Evolutionary conservation across 495 filamentous ascomycete genomes (phyloP).

Genomic region (Entonaema liquescens): DNA sequence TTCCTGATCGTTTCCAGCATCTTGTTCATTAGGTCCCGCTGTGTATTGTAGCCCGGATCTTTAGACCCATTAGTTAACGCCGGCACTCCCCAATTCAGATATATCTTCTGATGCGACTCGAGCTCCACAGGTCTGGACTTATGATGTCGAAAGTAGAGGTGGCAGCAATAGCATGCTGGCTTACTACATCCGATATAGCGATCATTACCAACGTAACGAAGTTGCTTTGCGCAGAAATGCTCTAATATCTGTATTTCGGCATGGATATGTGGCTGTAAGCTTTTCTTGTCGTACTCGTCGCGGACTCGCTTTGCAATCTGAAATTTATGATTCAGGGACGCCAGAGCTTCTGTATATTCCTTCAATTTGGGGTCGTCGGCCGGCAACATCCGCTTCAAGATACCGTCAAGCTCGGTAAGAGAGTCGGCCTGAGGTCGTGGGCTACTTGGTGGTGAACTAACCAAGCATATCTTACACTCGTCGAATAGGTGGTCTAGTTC

Average conservation of each 20-base stretch:
- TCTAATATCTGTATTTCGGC: constrained; percentile 48
- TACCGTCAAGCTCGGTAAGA: constrained; percentile 18
- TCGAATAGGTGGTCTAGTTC: constrained; percentile 17
- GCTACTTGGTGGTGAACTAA: background rate
- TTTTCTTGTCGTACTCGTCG: constrained; percentile 42
- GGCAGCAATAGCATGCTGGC: constrained; percentile 51
- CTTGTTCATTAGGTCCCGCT: constrained; percentile 24
- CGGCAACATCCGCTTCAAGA: constrained; percentile 29
- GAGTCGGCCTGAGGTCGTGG: constrained; percentile 17
- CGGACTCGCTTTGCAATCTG: constrained; percentile 37
- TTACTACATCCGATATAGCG: constrained; percentile 52
- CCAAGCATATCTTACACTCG: constrained; percentile 6
- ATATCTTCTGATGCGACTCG: constrained; percentile 46
- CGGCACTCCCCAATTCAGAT: constrained; percentile 48
- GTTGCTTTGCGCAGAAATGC: constrained; percentile 11
- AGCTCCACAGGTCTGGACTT: constrained; percentile 37
- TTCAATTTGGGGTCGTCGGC: background rate
- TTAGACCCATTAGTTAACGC: constrained; percentile 1
- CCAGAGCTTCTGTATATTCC: constrained; percentile 11
- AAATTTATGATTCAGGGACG: constrained; percentile 21
- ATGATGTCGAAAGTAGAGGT: constrained; percentile 45
- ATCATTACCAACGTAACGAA: constrained; percentile 46
- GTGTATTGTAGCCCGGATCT: constrained; percentile 1
- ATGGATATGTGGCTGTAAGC: constrained; percentile 43
- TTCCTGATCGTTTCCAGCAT: constrained; percentile 28